Evolutionary conservation across 495 filamentous ascomycete genomes (phyloP), one percentile per base, ranked within the genome.

Genomic region (Aspergillus cavernicola): DNA sequence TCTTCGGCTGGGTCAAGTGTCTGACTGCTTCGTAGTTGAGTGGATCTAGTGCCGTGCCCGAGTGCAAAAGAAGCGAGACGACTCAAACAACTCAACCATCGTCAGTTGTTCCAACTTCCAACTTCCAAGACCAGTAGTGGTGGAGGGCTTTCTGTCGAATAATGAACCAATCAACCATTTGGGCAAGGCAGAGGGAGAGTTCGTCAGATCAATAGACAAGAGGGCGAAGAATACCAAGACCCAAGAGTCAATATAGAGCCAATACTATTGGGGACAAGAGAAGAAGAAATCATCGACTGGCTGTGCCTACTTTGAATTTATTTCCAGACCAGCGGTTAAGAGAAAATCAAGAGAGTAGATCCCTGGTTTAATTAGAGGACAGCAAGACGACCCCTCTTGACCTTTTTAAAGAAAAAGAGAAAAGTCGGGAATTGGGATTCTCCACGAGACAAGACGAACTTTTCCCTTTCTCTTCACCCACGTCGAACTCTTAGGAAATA

Each of bases 401-500:
- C 6, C 35, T 39, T 42, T 24, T n/a, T n/a, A n/a, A n/a, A n/a
- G 22, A 54, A 47, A 43, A 55, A 48, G 36, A 58, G 56, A 49
- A 50, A 45, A 53, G n/a, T n/a, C n/a, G n/a, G n/a, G n/a, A n/a
- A 45, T 45, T 13, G 50, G 55, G 41, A 52, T 47, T 53, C 52
- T 54, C 52, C 42, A 54, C 51, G 51, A 52, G 43, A 48, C 39
- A 28, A 47, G n/a, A n/a, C 20, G 39, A 49, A 40, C 47, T 39
- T 50, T 50, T 54, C 41, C 26, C 35, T 42, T 51, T 50, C 37
- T 41, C 36, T 42, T 49, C 36, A 54, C 39, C 28, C 35, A 37
- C 61, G 45, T 37, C 52, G 60, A 60, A 47, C 55, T 63, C 67
- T 76, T 77, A 74, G 64, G 69, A 66, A 75, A 77, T 70, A 56